A percentile compares a stretch with the other conserved stretches of the same genome.
phyloP scores from a whole-genome alignment of 495 filamentous ascomycete genomes.

The Aspergillus ellipticus region DNA sequence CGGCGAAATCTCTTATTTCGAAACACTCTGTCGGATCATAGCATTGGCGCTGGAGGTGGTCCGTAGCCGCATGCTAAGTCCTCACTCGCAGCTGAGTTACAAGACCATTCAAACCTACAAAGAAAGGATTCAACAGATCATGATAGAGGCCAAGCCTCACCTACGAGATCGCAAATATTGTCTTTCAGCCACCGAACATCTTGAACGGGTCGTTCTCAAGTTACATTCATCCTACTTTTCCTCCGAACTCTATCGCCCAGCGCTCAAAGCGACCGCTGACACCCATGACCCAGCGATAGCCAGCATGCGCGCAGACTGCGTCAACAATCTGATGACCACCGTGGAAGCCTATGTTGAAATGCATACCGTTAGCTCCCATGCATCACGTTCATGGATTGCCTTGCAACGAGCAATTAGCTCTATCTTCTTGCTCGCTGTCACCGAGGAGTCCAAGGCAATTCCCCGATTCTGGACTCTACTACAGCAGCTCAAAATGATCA shows the following conservation, averaged over 20 bases:
- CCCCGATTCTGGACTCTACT: slow-evolving; percentile 38
- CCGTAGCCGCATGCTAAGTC: slow-evolving; percentile 49
- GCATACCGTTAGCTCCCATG: slow-evolving; percentile 40
- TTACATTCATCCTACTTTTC: slow-evolving; percentile 56
- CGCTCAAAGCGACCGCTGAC: slow-evolving; percentile 42
- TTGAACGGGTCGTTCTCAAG: slow-evolving; percentile 54
- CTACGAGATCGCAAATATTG: slow-evolving; percentile 50
- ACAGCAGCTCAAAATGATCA: slow-evolving; percentile 40
- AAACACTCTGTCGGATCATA: slow-evolving; percentile 51
- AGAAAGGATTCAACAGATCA: slow-evolving; percentile 47
- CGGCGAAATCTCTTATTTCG: slow-evolving; percentile 47
- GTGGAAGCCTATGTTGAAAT: slow-evolving; percentile 48
- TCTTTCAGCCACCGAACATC: slow-evolving; percentile 43
- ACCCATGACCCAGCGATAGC: slow-evolving; percentile 33
- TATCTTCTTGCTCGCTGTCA: slow-evolving; percentile 44
- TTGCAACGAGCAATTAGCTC: slow-evolving; percentile 47
- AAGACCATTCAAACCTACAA: slow-evolving; percentile 49
- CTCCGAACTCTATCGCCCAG: slow-evolving; percentile 58
- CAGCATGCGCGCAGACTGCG: slow-evolving; percentile 43
- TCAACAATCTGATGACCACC: slow-evolving; percentile 39
- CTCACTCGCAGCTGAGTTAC: slow-evolving; percentile 38
- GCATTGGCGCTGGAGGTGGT: slow-evolving; percentile 54
- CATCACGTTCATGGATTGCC: slow-evolving; percentile 45
- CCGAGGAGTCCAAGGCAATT: slow-evolving; percentile 41
- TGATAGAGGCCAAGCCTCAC: slow-evolving; percentile 49